Base-by-base conservation (phyloP, 306 rosid species). In the Rosa multiflora region DNA sequence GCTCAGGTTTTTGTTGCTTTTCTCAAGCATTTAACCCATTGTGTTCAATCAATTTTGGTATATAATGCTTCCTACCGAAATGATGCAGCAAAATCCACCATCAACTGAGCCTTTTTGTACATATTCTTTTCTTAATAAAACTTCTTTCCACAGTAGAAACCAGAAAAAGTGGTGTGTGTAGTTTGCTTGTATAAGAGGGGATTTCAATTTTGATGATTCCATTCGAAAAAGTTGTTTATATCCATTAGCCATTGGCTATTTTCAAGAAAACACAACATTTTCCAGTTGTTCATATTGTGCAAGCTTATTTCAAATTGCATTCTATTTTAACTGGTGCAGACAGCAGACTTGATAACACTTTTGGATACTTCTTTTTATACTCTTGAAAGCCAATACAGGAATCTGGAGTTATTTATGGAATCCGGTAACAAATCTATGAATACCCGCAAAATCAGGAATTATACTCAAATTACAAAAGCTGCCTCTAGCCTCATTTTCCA, bases 351-450 rank as follows among this genome's bases (percentile, higher is more conserved):
- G 37, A 26, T 26, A 32, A 56, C 37, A 14, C 32, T 44, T 15
- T 0, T 0, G 18, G 59, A 14, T 44, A 59, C 10, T 59, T 73
- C 14, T 39, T 1, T 21, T 42, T n/a, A 21, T 7, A 7, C 72
- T 18, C 1, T 21, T 17, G 11, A 39, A 53, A 40, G 12, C 17
- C 18, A 42, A 26, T 12, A 75, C 15, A 42, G 11, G 43, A 37
- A 26, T 23, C 52, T 18, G 14, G 71, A 44, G 26, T 29, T 67
- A 85, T 81, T 43, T 82, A 66, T 63, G 89, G 81, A 88, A 93
- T 77, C 98, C 98, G 6, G 89, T 85, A 14, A 89, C 86, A 77
- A 95, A 95, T 93, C 99, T 89, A 67, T 77, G 83, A 69, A 89
- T 86, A 42, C 92, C 91, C 17, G 91, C 88, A 81, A 90, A 88